These are phyloP conservation scores for Sclerotiophoma versabilis DNA, from an alignment of 2,329 filamentous ascomycete species.

Conservation along the genomic window DNA sequence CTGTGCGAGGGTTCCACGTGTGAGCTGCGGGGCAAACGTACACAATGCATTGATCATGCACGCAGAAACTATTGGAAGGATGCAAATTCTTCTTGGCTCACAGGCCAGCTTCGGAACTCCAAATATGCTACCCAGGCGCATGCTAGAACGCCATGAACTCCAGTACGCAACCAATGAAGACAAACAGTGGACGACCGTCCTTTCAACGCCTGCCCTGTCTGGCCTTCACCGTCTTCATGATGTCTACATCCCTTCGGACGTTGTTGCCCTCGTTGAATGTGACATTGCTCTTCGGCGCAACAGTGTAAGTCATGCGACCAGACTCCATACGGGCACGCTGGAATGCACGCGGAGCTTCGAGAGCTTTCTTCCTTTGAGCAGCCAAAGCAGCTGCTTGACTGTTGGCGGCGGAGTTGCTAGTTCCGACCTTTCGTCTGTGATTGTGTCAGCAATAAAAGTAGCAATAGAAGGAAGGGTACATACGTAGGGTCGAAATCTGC, in stretches of 20 bases:
- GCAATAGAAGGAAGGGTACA: conserved; percentile 19
- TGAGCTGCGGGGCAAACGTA: too few relatives aligned
- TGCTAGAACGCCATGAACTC: conserved; percentile 12
- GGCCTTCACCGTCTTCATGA: conserved; percentile 41
- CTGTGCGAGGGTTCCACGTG: too few relatives aligned
- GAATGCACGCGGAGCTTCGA: conserved; percentile 60
- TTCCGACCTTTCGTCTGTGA: conserved; percentile 36
- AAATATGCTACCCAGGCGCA: conserved; percentile 8
- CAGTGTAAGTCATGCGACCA: conserved; percentile 66
- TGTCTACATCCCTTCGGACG: conserved; percentile 38
- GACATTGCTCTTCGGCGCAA: conserved; percentile 66
- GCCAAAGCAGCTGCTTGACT: conserved; percentile 45
- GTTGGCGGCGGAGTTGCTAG: conserved; percentile 33
- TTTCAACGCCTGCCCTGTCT: conserved; percentile 34
- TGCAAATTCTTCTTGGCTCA: background rate
- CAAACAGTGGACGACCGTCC: background rate
- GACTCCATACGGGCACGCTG: conserved; percentile 67
- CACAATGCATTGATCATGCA: too few relatives aligned
- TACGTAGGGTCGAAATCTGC: conserved; percentile 67
- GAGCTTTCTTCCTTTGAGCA: conserved; percentile 54
- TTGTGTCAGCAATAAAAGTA: conserved; percentile 23
- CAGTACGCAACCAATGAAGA: background rate
- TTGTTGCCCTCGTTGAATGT: conserved; percentile 41
- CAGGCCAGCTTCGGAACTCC: conserved; percentile 6
- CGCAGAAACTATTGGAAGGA: background rate